Base-by-base conservation (phyloP, 176 grass and related monocot species). In the Pontederia paniculata region DNA sequence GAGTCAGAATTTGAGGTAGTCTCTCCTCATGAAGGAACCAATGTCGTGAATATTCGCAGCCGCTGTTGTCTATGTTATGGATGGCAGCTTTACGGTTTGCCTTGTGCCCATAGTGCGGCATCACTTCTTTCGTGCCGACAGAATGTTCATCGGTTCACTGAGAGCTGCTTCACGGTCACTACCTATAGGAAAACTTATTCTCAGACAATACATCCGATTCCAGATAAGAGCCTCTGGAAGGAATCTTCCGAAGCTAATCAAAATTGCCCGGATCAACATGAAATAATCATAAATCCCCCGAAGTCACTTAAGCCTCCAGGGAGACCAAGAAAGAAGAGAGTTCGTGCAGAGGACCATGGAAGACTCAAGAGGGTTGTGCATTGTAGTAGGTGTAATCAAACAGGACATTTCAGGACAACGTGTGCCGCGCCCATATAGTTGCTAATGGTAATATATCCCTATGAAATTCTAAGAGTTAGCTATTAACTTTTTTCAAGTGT, bases 361-460 rank as follows among this genome's bases (percentile, higher is more conserved):
- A 65, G 86, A 22, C 60, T 84, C 23, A 98, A 98, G 76, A 53
- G 86, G 52, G 57, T 91, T 4, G 86, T 98, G 73, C 93, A 98
- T 28, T 98, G 93, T 69, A 98, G 93, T 56, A 80, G 93, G 6
- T 98, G 93, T 77, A 91, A 98, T 74, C 86, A 98, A 67, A 98
- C 86, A 10, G 93, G 93, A 7, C 93, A 98, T 62, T 98, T 98
- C 65, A 87, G 93, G 42, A 91, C 93, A 12, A 98, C 86, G 5
- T 91, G 86, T 54, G 77, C 83, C 12, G 83, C 86, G 41, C 93
- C 93, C 25, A 88, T 98, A 77, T 98, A 48, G 75, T 56, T 18
- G 48, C 15, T 48, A 42, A 18, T 45, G 15, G 57, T 15, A 28
- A 22, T 56, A 9, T 17, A 22, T 56, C 21, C 23, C 54, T 37